phyloP scores from a whole-genome alignment of 768 basidiomycete species.

The Leccinum disarticulatum region DNA sequence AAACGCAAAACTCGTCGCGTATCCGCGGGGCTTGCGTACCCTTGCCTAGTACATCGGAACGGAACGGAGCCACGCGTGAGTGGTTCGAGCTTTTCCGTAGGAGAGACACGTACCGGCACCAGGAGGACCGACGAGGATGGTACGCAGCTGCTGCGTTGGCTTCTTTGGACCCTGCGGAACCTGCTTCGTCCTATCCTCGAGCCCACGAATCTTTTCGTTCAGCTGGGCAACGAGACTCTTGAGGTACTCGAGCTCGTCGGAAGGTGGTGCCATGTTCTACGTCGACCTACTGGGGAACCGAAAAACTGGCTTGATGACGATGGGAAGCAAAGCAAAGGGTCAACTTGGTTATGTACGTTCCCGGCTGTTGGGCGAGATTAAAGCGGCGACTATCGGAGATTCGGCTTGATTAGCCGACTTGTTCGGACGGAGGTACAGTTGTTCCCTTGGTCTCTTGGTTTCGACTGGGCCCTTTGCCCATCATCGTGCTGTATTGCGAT shows the following conservation, averaged over 20 bases:
- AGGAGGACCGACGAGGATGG: slow-evolving; percentile 94
- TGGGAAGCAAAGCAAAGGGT: slow-evolving; percentile 1
- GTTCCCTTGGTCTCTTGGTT: not conserved
- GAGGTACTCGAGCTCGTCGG: slow-evolving; percentile 90
- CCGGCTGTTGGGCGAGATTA: slow-evolving; percentile 11
- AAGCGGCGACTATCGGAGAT: slow-evolving; percentile 24
- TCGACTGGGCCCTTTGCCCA: not conserved
- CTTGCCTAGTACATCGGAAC: slow-evolving; percentile 63
- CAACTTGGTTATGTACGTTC: not conserved
- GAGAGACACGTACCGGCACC: slow-evolving; percentile 74
- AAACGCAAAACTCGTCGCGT: slow-evolving; percentile 90
- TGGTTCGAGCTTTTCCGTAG: not conserved
- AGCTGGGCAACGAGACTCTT: slow-evolving; percentile 90
- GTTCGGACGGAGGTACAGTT: not conserved
- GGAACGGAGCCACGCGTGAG: not conserved
- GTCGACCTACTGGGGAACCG: not conserved
- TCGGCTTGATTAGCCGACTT: not conserved
- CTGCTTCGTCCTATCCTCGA: slow-evolving; percentile 71
- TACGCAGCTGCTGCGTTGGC: slow-evolving; percentile 77
- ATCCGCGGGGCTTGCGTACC: slow-evolving; percentile 97
- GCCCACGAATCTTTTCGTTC: slow-evolving; percentile 78
- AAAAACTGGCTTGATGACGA: not conserved
- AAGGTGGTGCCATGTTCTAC: slow-evolving; percentile 50
- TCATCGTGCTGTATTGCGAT: not conserved
- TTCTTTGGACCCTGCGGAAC: slow-evolving; percentile 44